phyloP scores from a whole-genome alignment of 345 rosid genomes.

The Eutrema yunnanense region DNA sequence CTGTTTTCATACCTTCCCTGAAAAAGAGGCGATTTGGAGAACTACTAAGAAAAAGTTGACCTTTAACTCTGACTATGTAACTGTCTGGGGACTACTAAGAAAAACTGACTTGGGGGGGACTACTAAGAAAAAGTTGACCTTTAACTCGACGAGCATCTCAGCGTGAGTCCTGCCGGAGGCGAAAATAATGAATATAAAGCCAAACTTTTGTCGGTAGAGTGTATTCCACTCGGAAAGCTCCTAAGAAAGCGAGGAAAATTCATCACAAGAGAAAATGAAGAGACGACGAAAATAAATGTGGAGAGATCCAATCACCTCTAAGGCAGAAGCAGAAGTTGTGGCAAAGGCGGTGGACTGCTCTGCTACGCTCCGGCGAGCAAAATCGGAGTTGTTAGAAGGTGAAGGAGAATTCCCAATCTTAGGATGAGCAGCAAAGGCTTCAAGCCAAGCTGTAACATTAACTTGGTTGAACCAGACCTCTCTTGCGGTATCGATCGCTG shows the following conservation, averaged over 20 bases:
- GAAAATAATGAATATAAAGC: constrained; percentile 67
- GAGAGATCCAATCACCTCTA: constrained; percentile 41
- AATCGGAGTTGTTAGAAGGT: constrained; percentile 30
- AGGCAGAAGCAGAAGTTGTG: constrained; percentile 59
- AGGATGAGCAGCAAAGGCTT: constrained; percentile 91
- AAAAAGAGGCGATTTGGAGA: neutral
- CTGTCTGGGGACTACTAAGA: neutral
- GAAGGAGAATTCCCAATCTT: constrained; percentile 64
- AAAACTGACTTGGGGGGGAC: neutral
- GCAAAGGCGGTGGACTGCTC: constrained; percentile 90
- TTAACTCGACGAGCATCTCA: constrained; percentile 72
- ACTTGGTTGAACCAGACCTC: constrained; percentile 83
- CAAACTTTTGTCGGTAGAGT: constrained; percentile 58
- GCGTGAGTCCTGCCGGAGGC: constrained; percentile 72
- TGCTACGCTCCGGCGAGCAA: constrained; percentile 66
- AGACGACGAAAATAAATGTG: neutral
- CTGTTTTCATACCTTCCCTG: constrained; percentile 74
- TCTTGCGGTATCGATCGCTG: constrained; percentile 51
- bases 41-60: no score
- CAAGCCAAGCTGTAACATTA: constrained; percentile 77
- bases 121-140: constrained; percentile 37
- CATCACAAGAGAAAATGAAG: neutral
- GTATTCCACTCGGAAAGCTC: constrained; percentile 74
- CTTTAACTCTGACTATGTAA: no score
- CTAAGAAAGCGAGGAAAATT: constrained; percentile 25